phyloP scores from a whole-genome alignment of 2,329 filamentous ascomycete genomes.

The Colletotrichum spinosum region DNA sequence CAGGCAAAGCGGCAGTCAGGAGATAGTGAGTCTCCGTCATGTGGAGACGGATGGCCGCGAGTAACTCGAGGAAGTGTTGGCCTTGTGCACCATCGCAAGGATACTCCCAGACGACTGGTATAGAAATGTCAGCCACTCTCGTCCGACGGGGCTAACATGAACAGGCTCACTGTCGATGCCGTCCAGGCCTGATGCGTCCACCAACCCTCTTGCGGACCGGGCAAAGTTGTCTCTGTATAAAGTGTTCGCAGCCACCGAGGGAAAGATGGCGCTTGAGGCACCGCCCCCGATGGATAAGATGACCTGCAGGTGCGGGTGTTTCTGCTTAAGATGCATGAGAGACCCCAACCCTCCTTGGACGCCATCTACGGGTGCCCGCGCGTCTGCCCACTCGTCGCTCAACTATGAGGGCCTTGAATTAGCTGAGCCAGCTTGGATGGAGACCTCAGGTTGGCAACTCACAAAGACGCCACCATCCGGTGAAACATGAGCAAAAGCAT shows the following conservation, averaged over 20 bases:
- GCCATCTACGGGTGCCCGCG: constrained; percentile 78
- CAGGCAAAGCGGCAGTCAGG: constrained; percentile 79
- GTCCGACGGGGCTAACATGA: constrained; percentile 3
- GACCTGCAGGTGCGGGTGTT: constrained; percentile 78
- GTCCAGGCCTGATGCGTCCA: constrained; percentile 73
- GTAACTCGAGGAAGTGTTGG: constrained; percentile 75
- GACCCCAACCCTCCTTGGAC: constrained; percentile 78
- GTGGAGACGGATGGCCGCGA: constrained; percentile 73
- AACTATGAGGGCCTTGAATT: constrained; percentile 60
- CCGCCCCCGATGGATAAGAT: constrained; percentile 82
- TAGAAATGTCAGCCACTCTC: constrained; percentile 21
- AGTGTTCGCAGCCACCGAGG: constrained; percentile 72
- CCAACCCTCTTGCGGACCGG: constrained; percentile 72
- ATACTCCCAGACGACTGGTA: constrained; percentile 83
- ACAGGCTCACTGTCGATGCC: constrained; percentile 73
- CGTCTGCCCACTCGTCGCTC: constrained; percentile 83
- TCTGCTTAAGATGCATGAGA: constrained; percentile 77
- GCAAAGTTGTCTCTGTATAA: constrained; percentile 76
- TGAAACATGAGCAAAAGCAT: constrained; percentile 82
- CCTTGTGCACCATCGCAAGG: constrained; percentile 75
- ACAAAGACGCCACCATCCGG: constrained; percentile 81
- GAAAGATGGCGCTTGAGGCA: constrained; percentile 73
- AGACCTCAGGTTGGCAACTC: constrained; percentile 49
- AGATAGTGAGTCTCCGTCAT: constrained; percentile 77
- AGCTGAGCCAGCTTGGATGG: constrained; percentile 18